Evolutionary conservation across 2,329 filamentous ascomycete genomes (phyloP), one percentile per base, ranked within the genome.

Genomic region (Plectosphaerella plurivora): DNA sequence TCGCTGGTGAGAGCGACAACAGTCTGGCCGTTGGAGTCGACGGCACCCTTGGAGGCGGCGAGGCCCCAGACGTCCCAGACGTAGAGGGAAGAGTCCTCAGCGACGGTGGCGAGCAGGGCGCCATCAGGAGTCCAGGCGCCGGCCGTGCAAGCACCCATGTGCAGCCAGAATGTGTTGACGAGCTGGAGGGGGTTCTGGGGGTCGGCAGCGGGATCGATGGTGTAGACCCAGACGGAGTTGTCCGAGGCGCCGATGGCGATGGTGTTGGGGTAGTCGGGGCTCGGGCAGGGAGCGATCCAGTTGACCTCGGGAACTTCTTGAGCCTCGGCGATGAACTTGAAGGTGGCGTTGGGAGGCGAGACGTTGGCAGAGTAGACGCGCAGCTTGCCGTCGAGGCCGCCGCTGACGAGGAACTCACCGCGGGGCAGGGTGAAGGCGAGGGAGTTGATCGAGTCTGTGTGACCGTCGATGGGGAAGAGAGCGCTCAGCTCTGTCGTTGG

Each of bases 251-350:
- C 94, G 8, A 99, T 74, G 0, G 94, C 94, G 56, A 99, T 67
- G 9, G 90, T 85, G 72, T 97, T 95, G 55, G 87, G 82, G 65
- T 89, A 83, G 6, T 77, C 73, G 12, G 84, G 69, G 55, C 86
- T 77, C 1, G 92, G 91, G 65, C 89, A 96, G 0, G 91, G 73
- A 1, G 77, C 72, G 35, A 97, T 71, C 92, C 93, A 99, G 75
- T 94, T 96, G 64, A 99, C 87, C 71, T 97, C 93, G 61, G 95
- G 88, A 10, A 97, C 93, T 68, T 99, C 94, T 63, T 91, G 88
- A 3, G 85, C 82, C 64, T 94, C 89, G 51, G 81, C 88, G 9
- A 96, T 70, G 63, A 89, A 88, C 45, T 79, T 75, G 63, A 82
- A 69, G 49, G 76, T 72, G 46, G 76, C 67, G 55, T 77, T 48